These are phyloP conservation scores for Plenodomus biglobosus DNA, from an alignment of 2,329 filamentous ascomycete genomes.

Conservation along the genomic window DNA sequence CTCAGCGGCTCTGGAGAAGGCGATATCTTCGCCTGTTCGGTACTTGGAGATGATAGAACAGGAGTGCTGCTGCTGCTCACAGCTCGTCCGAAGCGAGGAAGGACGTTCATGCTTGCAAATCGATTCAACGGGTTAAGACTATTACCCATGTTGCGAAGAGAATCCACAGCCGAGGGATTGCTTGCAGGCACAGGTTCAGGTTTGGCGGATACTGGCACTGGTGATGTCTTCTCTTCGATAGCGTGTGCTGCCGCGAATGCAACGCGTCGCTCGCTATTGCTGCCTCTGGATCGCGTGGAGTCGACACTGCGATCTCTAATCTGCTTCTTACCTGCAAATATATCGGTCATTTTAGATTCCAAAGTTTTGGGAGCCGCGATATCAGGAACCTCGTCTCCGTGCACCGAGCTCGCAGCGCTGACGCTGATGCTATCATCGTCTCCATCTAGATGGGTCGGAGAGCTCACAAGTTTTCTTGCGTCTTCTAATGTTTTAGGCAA, in stretches of 20 bases:
- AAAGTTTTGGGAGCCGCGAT: slow-evolving; percentile 37
- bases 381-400: slow-evolving; percentile 46
- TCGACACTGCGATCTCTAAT: slow-evolving; percentile 75
- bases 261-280: slow-evolving; percentile 62
- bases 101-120: slow-evolving; percentile 71
- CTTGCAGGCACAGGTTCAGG: slow-evolving; percentile 27
- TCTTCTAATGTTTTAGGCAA: slow-evolving; percentile 92
- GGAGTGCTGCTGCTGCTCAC: slow-evolving; percentile 47
- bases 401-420: slow-evolving; percentile 56
- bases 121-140: slow-evolving; percentile 81
- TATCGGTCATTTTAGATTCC: slow-evolving; percentile 64
- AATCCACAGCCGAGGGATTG: slow-evolving; percentile 69
- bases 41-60: slow-evolving; percentile 44
- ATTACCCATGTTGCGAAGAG: slow-evolving; percentile 77
- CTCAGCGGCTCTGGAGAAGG: slow-evolving; percentile 22
- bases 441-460: slow-evolving; percentile 56
- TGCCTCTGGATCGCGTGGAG: slow-evolving; percentile 66
- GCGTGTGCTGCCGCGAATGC: slow-evolving; percentile 45
- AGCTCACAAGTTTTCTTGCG: slow-evolving; percentile 82
- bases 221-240: slow-evolving; percentile 26
- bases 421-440: slow-evolving; percentile 55
- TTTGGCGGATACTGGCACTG: slow-evolving; percentile 21
- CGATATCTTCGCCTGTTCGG: slow-evolving; percentile 32
- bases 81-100: slow-evolving; percentile 72
- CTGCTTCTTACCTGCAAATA: slow-evolving; percentile 67